A percentile compares a stretch with the other conserved stretches of the same genome.
phyloP scores from a whole-genome alignment of 768 basidiomycete species.

The Myochromella boudieri region DNA sequence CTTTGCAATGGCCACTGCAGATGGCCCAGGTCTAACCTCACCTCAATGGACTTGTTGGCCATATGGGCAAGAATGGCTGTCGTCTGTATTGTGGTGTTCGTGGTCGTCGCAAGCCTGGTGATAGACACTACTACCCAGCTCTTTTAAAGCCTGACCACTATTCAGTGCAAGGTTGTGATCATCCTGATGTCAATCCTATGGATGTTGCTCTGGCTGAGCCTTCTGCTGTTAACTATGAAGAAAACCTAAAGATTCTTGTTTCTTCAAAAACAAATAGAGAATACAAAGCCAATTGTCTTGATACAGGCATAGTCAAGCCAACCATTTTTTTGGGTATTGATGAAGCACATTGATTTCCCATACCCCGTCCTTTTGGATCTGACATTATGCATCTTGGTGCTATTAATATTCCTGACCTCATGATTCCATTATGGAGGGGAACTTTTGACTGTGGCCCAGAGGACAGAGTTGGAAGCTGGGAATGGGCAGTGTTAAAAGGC shows the following conservation, averaged over 20 bases:
- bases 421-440: slow-evolving; percentile 33
- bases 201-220: neutral
- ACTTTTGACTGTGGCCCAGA: slow-evolving; percentile 13
- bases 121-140: slow-evolving; percentile 30
- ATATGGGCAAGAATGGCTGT: slow-evolving; percentile 32
- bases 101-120: slow-evolving; percentile 25
- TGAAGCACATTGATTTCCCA: slow-evolving; percentile 13
- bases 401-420: slow-evolving; percentile 37
- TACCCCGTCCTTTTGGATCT: slow-evolving; percentile 28
- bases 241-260: neutral
- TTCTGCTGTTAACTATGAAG: neutral
- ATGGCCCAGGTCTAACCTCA: slow-evolving; percentile 23
- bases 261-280: slow-evolving; percentile 13
- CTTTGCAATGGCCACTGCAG: slow-evolving; percentile 17
- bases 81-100: slow-evolving; percentile 23
- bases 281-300: slow-evolving; percentile 13
- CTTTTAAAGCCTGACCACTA: slow-evolving; percentile 25
- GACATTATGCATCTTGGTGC: slow-evolving; percentile 39
- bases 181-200: slow-evolving; percentile 17
- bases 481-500: slow-evolving; percentile 27
- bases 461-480: slow-evolving; percentile 21
- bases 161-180: slow-evolving; percentile 21
- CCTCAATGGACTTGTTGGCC: slow-evolving; percentile 28
- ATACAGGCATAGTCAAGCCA: slow-evolving; percentile 33
- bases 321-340: slow-evolving; percentile 30